Evolutionary conservation across 768 basidiomycete species (phyloP).

Genomic region (Rhodosporidiobolus odoratus): DNA sequence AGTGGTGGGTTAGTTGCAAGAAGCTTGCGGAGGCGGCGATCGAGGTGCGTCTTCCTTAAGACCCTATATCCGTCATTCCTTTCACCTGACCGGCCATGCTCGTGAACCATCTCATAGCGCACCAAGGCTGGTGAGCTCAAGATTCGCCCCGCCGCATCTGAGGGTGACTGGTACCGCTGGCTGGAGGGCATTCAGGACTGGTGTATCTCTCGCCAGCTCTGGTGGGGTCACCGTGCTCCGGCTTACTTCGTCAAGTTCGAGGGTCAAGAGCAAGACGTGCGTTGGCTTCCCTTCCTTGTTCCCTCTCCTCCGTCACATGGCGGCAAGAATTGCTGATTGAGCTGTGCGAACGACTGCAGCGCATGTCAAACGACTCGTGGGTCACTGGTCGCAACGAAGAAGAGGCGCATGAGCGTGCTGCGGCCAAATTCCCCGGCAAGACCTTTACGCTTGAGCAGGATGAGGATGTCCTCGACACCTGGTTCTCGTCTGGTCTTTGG

Average conservation of each 20-base stretch:
- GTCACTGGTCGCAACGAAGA: constrained; percentile 75
- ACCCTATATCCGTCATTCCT: background rate
- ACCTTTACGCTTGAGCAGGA: constrained; percentile 80
- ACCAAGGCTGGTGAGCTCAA: constrained; percentile 78
- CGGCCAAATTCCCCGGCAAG: constrained; percentile 58
- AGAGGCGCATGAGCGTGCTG: constrained; percentile 72
- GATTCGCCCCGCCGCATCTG: constrained; percentile 77
- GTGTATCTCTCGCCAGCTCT: constrained; percentile 97
- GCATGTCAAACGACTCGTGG: constrained; percentile 72
- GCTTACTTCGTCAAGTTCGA: constrained; percentile 87
- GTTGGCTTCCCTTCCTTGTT: constrained; percentile 7
- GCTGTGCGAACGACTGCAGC: constrained; percentile 47
- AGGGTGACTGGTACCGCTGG: constrained; percentile 95
- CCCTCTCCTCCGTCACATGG: background rate
- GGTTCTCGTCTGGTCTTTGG: constrained; percentile 98
- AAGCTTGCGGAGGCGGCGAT: constrained; percentile 84
- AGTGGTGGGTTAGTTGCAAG: constrained; percentile 98
- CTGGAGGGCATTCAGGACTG: constrained; percentile 92
- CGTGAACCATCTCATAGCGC: constrained; percentile 54
- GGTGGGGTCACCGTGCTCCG: constrained; percentile 98
- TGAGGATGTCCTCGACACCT: constrained; percentile 95
- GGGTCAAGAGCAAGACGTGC: constrained; percentile 58
- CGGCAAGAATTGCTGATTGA: background rate
- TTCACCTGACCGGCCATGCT: background rate
- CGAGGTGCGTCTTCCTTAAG: constrained; percentile 54